Conservation (phyloP, 345 rosid species). For the Acer yangbiense region DNA sequence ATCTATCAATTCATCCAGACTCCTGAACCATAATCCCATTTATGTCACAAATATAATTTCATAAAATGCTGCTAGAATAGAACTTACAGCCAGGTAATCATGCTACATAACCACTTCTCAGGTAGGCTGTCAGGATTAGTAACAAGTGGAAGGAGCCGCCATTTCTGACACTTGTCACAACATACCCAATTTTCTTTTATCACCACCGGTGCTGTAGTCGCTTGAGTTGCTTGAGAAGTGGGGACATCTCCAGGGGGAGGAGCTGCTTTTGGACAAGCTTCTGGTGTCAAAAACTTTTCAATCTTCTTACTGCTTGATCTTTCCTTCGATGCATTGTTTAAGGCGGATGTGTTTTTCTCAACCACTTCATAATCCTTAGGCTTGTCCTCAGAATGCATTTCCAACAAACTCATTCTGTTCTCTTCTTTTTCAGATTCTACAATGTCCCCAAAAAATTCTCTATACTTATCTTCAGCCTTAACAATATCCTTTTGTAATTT, state of each 20-base stretch:
- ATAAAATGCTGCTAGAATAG: conserved; percentile 16
- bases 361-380: conserved; percentile 38
- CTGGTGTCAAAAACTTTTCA: conserved; percentile 34
- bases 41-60: background rate
- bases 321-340: conserved; percentile 41
- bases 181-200: conserved; percentile 81
- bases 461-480: conserved; percentile 60
- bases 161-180: conserved; percentile 86
- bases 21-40: background rate
- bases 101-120: conserved; percentile 91
- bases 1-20: conserved; percentile 5
- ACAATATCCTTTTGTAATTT: conserved; percentile 47
- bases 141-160: conserved; percentile 93
- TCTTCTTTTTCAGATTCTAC: conserved; percentile 64
- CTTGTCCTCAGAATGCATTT: conserved; percentile 33
- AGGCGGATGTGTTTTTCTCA: conserved; percentile 40
- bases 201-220: conserved; percentile 46
- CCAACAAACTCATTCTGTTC: conserved; percentile 39
- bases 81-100: conserved; percentile 99
- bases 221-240: conserved; percentile 46
- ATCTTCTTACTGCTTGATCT: conserved; percentile 40
- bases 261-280: conserved; percentile 31
- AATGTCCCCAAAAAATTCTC: conserved; percentile 77
- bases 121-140: conserved; percentile 68
- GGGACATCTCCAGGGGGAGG: conserved; percentile 36